Conservation (phyloP, 2,329 filamentous ascomycete genomes). For the Xylaria sp. region DNA sequence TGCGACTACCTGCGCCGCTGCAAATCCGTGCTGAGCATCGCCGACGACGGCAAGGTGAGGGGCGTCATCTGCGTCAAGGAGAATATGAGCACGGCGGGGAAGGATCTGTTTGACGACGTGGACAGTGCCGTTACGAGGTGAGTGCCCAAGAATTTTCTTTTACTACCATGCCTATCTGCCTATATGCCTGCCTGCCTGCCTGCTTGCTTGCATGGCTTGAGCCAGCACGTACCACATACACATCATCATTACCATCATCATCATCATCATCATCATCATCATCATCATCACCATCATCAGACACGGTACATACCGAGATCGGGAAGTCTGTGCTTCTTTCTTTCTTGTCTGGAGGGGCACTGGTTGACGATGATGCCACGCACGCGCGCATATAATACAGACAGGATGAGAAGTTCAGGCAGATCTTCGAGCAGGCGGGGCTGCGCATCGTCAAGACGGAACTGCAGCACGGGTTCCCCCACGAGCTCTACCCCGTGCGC, state of each 20-base stretch:
- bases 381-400: too few relatives aligned
- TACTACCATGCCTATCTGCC: neutral
- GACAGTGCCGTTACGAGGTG: constrained; percentile 78
- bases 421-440: constrained; percentile 70
- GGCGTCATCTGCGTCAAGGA: constrained; percentile 77
- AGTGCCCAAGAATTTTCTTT: constrained; percentile 45
- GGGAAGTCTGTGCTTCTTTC: too few relatives aligned
- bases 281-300: too few relatives aligned
- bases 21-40: constrained; percentile 43
- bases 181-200: too few relatives aligned
- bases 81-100: constrained; percentile 63
- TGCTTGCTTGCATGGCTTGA: too few relatives aligned
- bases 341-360: too few relatives aligned
- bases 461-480: constrained; percentile 59
- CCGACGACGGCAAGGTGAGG: constrained; percentile 29
- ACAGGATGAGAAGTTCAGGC: constrained; percentile 70
- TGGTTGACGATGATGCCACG: constrained; percentile 5
- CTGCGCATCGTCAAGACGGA: constrained; percentile 71
- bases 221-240: too few relatives aligned
- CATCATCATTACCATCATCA: too few relatives aligned
- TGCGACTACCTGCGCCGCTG: constrained; percentile 68
- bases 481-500: constrained; percentile 69
- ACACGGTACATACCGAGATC: too few relatives aligned
- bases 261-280: too few relatives aligned
- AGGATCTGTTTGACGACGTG: constrained; percentile 73